These are phyloP conservation scores for Tuber aestivum DNA, from an alignment of 495 filamentous ascomycete genomes.

Conservation along the genomic window DNA sequence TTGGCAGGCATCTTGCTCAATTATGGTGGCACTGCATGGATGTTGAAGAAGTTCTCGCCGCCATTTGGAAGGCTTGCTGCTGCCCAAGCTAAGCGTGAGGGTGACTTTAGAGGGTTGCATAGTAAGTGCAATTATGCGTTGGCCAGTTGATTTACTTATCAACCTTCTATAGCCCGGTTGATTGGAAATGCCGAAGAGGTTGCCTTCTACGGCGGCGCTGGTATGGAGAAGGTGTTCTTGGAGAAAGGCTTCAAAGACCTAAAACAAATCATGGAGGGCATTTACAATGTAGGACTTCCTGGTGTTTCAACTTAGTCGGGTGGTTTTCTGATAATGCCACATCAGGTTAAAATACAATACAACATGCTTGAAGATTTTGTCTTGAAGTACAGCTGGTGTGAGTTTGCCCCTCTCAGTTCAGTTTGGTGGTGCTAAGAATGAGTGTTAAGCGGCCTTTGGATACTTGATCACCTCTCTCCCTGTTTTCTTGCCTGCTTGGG, in stretches of 20 bases:
- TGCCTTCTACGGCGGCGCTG: conserved; percentile 94
- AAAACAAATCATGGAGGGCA: conserved; percentile 90
- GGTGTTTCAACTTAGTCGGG: not conserved
- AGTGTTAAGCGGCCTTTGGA: conserved; percentile 60
- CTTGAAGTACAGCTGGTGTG: conserved; percentile 93
- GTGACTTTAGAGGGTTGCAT: conserved; percentile 86
- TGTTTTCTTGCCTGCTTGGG: conserved; percentile 92
- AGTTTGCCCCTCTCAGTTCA: conserved; percentile 5
- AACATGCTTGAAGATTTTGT: conserved; percentile 99
- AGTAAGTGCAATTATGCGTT: conserved; percentile 44
- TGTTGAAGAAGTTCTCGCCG: conserved; percentile 79
- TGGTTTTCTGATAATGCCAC: conserved; percentile 15
- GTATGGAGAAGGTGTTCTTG: conserved; percentile 84
- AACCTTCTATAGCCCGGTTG: conserved; percentile 50
- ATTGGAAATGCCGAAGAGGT: conserved; percentile 98
- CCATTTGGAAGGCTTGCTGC: conserved; percentile 96
- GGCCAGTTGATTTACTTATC: conserved; percentile 12
- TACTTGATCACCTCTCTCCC: conserved; percentile 89
- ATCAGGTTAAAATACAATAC: conserved; percentile 78
- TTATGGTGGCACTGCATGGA: conserved; percentile 85
- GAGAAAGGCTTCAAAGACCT: conserved; percentile 85
- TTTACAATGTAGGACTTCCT: conserved; percentile 57
- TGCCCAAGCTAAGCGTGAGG: conserved; percentile 85
- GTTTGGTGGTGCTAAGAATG: conserved; percentile 7
- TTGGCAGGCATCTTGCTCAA: conserved; percentile 78